phyloP scores from a whole-genome alignment of 2,329 filamentous ascomycete species.

The Fusarium floridanum region DNA sequence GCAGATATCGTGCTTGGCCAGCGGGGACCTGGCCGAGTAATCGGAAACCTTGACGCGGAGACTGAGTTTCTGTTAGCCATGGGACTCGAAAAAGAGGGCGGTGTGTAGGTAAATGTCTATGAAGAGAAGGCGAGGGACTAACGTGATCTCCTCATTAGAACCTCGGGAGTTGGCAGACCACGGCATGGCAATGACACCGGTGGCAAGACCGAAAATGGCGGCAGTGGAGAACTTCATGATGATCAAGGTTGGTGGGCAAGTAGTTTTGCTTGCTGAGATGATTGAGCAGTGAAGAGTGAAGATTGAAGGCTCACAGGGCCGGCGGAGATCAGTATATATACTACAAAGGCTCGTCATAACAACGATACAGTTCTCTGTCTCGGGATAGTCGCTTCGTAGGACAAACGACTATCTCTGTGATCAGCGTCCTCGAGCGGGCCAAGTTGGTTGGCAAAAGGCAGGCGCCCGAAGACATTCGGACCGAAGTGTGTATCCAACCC shows the following conservation, averaged over 20 bases:
- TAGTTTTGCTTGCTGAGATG: not conserved
- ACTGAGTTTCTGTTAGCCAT: not conserved
- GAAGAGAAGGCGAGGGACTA: not conserved
- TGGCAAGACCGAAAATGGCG: not conserved
- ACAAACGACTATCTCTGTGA: not conserved
- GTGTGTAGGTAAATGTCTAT: too few species aligned
- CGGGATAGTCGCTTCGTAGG: not conserved
- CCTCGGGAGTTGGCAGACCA: not conserved
- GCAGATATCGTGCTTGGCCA: not conserved
- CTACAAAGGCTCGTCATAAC: not conserved
- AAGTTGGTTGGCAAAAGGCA: not conserved
- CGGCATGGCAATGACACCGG: slow-evolving; percentile 2
- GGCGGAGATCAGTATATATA: not conserved
- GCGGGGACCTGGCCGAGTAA: not conserved
- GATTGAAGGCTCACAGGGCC: not conserved
- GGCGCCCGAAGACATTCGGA: not conserved
- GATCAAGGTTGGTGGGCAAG: not conserved
- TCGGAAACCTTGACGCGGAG: slow-evolving; percentile 19
- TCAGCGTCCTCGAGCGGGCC: not conserved
- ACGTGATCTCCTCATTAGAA: slow-evolving; percentile 16
- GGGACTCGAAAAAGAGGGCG: too few species aligned
- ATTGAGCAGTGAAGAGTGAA: not conserved
- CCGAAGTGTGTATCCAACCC: not conserved
- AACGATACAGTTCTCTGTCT: not conserved
- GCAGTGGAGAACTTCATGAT: slow-evolving; percentile 13